phyloP scores from a whole-genome alignment of 2,329 filamentous ascomycete genomes.

The Keithomyces neogunnii region DNA sequence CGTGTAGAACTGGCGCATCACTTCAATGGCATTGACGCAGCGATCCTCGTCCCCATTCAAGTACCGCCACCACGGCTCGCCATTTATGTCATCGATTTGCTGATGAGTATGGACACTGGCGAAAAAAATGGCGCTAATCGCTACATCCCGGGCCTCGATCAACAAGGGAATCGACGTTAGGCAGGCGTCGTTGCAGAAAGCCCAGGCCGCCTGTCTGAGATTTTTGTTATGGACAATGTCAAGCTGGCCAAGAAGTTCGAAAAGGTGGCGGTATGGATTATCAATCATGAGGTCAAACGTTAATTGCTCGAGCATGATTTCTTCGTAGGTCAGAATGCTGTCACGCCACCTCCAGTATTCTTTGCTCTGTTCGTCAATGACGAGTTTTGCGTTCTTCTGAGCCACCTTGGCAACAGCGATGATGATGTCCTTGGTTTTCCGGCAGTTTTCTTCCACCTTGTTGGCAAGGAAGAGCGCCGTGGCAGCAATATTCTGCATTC shows the following conservation, averaged over 20 bases:
- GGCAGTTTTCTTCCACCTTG: constrained; percentile 94
- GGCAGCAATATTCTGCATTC: constrained; percentile 65
- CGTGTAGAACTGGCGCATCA: constrained; percentile 62
- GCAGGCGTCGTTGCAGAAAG: constrained; percentile 85
- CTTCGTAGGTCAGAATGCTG: constrained; percentile 85
- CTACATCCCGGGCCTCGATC: constrained; percentile 70
- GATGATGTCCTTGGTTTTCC: constrained; percentile 91
- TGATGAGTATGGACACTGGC: constrained; percentile 67
- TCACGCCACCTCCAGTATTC: constrained; percentile 98
- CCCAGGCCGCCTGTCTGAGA: constrained; percentile 81
- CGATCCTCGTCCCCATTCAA: constrained; percentile 63
- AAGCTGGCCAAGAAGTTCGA: constrained; percentile 68
- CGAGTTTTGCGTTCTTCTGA: constrained; percentile 82
- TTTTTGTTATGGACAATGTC: constrained; percentile 70
- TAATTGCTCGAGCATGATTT: constrained; percentile 80
- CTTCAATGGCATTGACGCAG: constrained; percentile 64
- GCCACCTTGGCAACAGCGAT: constrained; percentile 90
- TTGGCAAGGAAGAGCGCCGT: constrained; percentile 90
- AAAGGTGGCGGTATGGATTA: constrained; percentile 78
- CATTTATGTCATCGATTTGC: constrained; percentile 67
- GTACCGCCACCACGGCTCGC: constrained; percentile 79
- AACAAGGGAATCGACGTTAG: constrained; percentile 79
- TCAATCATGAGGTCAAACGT: constrained; percentile 92
- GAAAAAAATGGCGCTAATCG: constrained; percentile 79
- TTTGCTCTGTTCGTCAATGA: constrained; percentile 94